Conservation (phyloP, 208 protist species). For the Leishmania mexicana region DNA sequence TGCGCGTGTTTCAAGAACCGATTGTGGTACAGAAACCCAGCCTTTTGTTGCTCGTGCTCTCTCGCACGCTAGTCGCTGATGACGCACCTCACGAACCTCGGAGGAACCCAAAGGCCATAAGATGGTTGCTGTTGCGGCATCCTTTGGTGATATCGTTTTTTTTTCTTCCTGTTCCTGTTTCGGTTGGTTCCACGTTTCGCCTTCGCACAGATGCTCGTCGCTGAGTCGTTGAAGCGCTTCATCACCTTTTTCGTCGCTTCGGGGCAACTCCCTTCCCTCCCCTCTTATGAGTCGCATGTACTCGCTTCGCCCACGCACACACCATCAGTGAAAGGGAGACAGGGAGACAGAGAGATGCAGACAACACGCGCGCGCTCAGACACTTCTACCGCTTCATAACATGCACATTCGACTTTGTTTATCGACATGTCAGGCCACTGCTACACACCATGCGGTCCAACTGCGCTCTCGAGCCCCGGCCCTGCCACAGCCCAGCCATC, state of each 20-base stretch:
- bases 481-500: not conserved
- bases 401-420: not conserved
- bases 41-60: not conserved
- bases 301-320: not conserved
- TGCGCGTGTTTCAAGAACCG: not conserved
- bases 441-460: no score
- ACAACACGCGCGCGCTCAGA: not conserved
- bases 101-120: not conserved
- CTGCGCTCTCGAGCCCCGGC: not conserved
- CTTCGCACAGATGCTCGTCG: not conserved
- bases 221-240: not conserved
- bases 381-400: not conserved
- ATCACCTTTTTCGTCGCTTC: not conserved
- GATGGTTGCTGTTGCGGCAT: not conserved
- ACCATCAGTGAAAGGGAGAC: not conserved
- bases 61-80: not conserved
- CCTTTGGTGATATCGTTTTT: not conserved
- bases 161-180: not conserved
- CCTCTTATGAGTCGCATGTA: conserved; percentile 1
- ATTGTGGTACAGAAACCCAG: not conserved
- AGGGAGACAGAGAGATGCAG: not conserved
- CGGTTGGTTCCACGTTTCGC: not conserved
- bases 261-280: not conserved
- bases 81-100: not conserved
- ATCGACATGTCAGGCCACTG: not conserved